Evolutionary conservation across 345 rosid genomes (phyloP).

Genomic region (Eucalyptus rudis): DNA sequence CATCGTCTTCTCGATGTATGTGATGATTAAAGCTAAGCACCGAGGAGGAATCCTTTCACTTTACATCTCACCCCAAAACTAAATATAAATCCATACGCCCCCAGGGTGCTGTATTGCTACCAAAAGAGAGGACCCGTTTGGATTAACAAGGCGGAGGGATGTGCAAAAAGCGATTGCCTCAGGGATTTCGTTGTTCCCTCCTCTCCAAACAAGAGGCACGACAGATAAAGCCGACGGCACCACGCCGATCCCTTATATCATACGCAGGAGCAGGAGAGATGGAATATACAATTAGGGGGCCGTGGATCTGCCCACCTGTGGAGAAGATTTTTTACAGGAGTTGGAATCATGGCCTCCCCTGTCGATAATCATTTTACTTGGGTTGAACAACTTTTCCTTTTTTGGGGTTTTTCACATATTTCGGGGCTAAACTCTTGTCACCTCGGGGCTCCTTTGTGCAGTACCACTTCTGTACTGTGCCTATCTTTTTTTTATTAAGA

Average conservation of each 20-base stretch:
- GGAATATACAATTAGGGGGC: background rate
- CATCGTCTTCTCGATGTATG: background rate
- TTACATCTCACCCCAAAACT: background rate
- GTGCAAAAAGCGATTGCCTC: background rate
- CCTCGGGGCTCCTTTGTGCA: background rate
- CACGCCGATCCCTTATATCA: background rate
- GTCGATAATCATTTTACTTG: background rate
- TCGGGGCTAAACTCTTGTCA: background rate
- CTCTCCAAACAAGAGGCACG: background rate
- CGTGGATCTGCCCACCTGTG: background rate
- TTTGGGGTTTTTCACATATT: background rate
- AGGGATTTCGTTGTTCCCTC: background rate
- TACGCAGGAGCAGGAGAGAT: background rate
- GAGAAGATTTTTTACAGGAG: background rate
- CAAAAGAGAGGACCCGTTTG: slow-evolving; percentile 1
- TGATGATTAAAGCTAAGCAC: background rate
- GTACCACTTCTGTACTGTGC: background rate
- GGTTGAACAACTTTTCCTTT: background rate
- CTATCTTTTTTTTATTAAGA: background rate
- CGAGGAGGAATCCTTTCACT: background rate
- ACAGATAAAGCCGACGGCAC: background rate
- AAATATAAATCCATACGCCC: background rate
- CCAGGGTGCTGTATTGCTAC: background rate
- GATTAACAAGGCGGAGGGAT: background rate
- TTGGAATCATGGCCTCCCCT: background rate